A percentile compares a stretch with the other conserved stretches of the same genome.
Conservation (phyloP, 1,284 basidiomycete genomes). For the Abortiporus biennis region DNA sequence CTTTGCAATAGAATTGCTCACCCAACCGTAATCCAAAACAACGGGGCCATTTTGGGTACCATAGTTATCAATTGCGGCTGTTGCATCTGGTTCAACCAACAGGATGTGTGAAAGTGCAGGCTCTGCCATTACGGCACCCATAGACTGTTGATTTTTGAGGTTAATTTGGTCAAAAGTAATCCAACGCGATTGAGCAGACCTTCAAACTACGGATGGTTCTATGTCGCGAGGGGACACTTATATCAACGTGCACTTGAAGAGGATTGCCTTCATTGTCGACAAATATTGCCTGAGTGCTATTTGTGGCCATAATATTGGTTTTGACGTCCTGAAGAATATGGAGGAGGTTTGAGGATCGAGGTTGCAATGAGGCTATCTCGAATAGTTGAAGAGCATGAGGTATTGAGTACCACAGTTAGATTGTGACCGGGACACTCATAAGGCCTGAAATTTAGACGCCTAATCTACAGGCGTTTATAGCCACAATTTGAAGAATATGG, state of each 20-base stretch:
- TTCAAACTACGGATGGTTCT: conserved; percentile 45
- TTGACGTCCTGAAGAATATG: conserved; percentile 4
- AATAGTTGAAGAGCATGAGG: too few species aligned
- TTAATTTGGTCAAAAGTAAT: not conserved
- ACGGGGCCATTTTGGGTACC: not conserved
- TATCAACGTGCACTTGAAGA: conserved; percentile 42
- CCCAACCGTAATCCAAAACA: conserved; percentile 3
- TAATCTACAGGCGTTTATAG: too few species aligned
- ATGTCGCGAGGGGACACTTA: conserved; percentile 40
- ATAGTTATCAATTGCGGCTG: too few species aligned
- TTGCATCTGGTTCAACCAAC: not conserved
- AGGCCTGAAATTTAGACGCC: too few species aligned
- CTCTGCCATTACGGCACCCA: not conserved
- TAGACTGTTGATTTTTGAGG: not conserved
- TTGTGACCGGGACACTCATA: too few species aligned
- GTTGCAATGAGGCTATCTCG: not conserved
- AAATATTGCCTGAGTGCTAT: conserved; percentile 10
- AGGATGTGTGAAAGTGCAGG: conserved; percentile 1
- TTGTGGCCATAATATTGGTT: not conserved
- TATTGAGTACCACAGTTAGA: too few species aligned
- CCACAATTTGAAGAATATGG: too few species aligned
- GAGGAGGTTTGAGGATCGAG: not conserved
- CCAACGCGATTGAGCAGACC: conserved; percentile 26
- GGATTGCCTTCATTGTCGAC: conserved; percentile 10
- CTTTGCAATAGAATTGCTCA: not conserved